Percentiles rank a stretch among this genome's conserved stretches.
Evolutionary conservation across 257 asterid species (phyloP).

Genomic region (Vinca minor): DNA sequence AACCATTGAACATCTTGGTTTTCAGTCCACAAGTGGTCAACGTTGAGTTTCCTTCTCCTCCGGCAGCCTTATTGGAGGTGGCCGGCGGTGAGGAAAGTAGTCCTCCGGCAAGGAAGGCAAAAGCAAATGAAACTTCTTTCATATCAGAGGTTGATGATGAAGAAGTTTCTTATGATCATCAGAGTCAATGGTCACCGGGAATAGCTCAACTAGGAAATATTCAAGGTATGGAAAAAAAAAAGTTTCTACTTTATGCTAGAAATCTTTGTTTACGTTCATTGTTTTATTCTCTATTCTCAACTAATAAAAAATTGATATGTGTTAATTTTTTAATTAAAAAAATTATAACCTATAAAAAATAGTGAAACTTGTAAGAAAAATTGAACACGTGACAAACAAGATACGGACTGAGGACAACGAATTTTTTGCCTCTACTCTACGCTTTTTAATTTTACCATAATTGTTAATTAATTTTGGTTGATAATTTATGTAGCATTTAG

Average conservation of each 20-base stretch:
- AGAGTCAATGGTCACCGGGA: not conserved
- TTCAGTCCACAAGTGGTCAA: not conserved
- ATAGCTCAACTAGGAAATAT: not conserved
- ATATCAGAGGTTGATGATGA: not conserved
- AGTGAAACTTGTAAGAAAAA: no score
- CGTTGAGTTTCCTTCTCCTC: not conserved
- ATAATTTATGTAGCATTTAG: not conserved
- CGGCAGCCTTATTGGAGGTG: no score
- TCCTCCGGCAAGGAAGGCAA: not conserved
- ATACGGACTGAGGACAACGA: no score
- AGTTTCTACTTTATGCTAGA: no score
- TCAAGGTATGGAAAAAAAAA: conserved; percentile 8
- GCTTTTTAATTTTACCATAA: not conserved
- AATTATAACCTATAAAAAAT: no score
- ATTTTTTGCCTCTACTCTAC: no score
- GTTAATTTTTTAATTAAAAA: no score
- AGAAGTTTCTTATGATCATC: not conserved
- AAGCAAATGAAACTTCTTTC: not conserved
- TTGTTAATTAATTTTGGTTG: not conserved
- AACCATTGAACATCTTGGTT: conserved; percentile 21
- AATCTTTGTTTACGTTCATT: no score
- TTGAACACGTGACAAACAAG: no score
- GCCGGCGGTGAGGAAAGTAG: no score
- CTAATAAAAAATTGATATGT: no score
- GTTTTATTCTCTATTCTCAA: not conserved